Percentiles rank a stretch among this genome's conserved stretches.
Evolutionary conservation across 192 early-diverging fungal species (phyloP).

Genomic region (Backusella australiensis): DNA sequence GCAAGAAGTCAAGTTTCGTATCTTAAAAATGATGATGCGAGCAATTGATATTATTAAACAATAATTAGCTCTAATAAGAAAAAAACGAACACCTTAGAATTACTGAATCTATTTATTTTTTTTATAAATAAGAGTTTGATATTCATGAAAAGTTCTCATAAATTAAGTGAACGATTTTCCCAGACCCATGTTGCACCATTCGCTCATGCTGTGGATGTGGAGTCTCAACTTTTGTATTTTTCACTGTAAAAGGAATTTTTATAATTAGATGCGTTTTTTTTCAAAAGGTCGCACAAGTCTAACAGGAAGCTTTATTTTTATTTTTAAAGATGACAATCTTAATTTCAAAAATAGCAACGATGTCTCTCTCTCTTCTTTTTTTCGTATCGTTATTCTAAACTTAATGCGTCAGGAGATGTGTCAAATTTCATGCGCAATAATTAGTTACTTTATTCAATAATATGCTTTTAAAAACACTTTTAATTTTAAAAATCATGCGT

Average conservation of each 20-base stretch:
- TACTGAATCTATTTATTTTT: background rate
- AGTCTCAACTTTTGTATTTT: background rate
- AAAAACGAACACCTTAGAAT: background rate
- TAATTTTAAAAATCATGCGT: too few species aligned
- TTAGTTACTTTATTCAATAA: too few species aligned
- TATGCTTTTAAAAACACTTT: too few species aligned
- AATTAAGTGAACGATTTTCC: background rate
- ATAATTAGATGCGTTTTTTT: background rate
- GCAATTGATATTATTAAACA: background rate
- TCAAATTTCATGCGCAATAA: too few species aligned
- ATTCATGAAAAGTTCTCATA: constrained; percentile 2
- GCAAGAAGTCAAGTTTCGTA: too few species aligned
- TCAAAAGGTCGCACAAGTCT: background rate
- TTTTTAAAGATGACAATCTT: background rate
- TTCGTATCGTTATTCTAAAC: too few species aligned
- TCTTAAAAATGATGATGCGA: too few species aligned
- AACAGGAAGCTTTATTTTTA: background rate
- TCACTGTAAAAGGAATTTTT: background rate
- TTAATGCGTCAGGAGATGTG: too few species aligned
- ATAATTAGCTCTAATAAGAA: background rate
- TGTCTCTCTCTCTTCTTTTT: background rate
- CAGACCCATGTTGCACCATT: background rate
- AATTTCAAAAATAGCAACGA: background rate
- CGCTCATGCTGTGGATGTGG: background rate
- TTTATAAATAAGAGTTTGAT: background rate